phyloP scores from a whole-genome alignment of 108 stramenopile species.

The Skeletonema tropicum region DNA sequence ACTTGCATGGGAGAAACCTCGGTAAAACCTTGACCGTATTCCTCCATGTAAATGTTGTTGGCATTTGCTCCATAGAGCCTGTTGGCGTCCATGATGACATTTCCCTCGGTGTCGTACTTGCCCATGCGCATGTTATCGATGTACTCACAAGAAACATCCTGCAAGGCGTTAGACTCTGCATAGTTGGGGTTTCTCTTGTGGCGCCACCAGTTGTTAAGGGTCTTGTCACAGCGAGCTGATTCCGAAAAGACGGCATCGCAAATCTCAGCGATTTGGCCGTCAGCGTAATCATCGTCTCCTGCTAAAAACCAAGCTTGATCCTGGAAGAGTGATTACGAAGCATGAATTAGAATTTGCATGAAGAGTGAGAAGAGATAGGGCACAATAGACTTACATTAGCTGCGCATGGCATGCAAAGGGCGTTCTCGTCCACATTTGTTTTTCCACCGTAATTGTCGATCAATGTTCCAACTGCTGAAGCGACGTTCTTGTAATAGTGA shows the following conservation, averaged over 20 bases:
- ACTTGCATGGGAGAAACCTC: too few relatives aligned
- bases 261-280: slow-evolving; percentile 45
- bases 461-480: background rate
- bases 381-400: background rate
- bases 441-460: background rate
- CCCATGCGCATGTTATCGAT: slow-evolving; percentile 70
- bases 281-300: slow-evolving; percentile 7
- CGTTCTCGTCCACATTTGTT: background rate
- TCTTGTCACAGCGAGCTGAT: slow-evolving; percentile 76
- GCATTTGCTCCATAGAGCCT: slow-evolving; percentile 18
- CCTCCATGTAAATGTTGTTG: slow-evolving; percentile 24
- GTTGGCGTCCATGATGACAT: too few relatives aligned
- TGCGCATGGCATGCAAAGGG: background rate
- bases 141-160: slow-evolving; percentile 67
- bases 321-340: background rate
- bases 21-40: slow-evolving; percentile 19
- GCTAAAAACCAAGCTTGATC: background rate
- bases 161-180: slow-evolving; percentile 22
- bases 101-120: slow-evolving; percentile 77
- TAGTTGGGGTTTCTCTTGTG: slow-evolving; percentile 41
- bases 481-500: slow-evolving; percentile 5
- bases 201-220: slow-evolving; percentile 40
- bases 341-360: too few relatives aligned
- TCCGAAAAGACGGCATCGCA: slow-evolving; percentile 59
- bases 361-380: slow-evolving; percentile 2